Percentiles rank a stretch among this genome's conserved stretches.
These are phyloP conservation scores for Hyaloscypha finlandica DNA, from an alignment of 495 filamentous ascomycete species.

Conservation along the genomic window DNA sequence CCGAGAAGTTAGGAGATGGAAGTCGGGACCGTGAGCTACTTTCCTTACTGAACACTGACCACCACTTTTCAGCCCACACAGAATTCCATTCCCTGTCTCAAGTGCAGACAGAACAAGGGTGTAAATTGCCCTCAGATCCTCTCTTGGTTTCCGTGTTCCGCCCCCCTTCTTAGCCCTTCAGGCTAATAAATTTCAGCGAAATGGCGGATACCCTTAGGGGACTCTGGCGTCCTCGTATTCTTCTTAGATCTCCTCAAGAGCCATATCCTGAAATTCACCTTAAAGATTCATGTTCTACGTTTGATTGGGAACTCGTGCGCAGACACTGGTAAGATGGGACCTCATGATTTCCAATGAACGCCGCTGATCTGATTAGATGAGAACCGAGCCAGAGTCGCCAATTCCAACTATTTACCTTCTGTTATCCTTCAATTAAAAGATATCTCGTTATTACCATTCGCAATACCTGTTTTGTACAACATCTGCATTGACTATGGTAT, in stretches of 20 bases:
- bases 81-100: neutral
- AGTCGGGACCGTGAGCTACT: conserved; percentile 66
- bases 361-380: conserved; percentile 53
- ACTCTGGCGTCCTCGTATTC: conserved; percentile 67
- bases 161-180: neutral
- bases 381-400: conserved; percentile 68
- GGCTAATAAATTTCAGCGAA: conserved; percentile 44
- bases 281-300: conserved; percentile 60
- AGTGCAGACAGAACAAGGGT: neutral
- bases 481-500: conserved; percentile 75
- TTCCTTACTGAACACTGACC: neutral
- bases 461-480: conserved; percentile 71
- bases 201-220: conserved; percentile 66
- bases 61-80: neutral
- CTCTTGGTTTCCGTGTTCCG: neutral
- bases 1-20: conserved; percentile 63
- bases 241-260: conserved; percentile 58
- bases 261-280: conserved; percentile 33
- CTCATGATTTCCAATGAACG: neutral
- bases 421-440: conserved; percentile 55
- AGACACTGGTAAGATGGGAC: conserved; percentile 61
- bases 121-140: neutral
- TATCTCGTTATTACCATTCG: conserved; percentile 54
- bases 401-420: conserved; percentile 54
- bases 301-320: conserved; percentile 81